These are phyloP conservation scores for Mycosarcoma maydis DNA, from an alignment of 1,284 basidiomycete species.

Conservation along the genomic window DNA sequence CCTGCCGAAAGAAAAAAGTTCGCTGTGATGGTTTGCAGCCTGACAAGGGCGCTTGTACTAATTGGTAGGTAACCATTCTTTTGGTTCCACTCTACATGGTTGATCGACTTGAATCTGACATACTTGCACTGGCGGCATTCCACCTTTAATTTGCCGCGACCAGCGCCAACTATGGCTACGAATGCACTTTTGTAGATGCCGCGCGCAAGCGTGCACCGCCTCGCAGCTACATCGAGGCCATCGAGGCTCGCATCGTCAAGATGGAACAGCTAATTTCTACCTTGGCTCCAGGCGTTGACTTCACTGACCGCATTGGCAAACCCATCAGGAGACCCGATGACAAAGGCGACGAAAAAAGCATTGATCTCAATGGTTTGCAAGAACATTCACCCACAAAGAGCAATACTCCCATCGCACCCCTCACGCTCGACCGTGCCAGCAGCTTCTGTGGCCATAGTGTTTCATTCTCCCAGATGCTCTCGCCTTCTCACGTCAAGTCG, in stretches of 20 bases:
- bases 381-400: neutral
- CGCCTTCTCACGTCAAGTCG: conserved; percentile 27
- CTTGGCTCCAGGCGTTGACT: conserved; percentile 59
- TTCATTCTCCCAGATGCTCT: conserved; percentile 24
- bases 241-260: conserved; percentile 58
- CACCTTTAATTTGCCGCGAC: no score
- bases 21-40: conserved; percentile 59
- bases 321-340: conserved; percentile 54
- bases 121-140: no score
- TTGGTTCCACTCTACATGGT: neutral
- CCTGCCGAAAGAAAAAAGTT: conserved; percentile 61
- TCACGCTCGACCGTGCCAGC: conserved; percentile 13
- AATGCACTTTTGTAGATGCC: conserved; percentile 62
- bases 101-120: neutral
- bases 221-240: conserved; percentile 57
- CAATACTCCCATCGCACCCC: neutral
- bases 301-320: conserved; percentile 55
- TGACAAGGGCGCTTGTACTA: conserved; percentile 52
- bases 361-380: neutral
- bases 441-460: conserved; percentile 8
- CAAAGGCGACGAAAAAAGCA: conserved; percentile 32
- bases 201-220: conserved; percentile 36
- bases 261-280: conserved; percentile 52
- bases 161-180: conserved; percentile 55
- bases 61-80: conserved; percentile 24